Conservation (phyloP, 73 alveolate genomes). For the Vitrella brassicaformis region DNA sequence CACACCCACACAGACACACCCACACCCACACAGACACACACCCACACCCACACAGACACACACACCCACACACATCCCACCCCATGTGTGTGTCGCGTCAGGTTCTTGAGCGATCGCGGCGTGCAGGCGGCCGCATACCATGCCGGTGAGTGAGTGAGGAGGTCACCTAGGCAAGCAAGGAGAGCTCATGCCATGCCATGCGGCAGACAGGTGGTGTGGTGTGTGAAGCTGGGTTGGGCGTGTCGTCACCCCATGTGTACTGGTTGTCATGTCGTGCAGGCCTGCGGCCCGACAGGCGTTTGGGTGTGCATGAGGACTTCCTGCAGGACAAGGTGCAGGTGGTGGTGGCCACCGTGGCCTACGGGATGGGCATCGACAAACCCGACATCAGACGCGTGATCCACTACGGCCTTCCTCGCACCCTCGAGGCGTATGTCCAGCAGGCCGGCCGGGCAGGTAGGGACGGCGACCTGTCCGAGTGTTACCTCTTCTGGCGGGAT, state of each 20-base stretch:
- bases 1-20: too few relatives aligned
- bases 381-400: constrained; percentile 77
- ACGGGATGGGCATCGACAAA: constrained; percentile 88
- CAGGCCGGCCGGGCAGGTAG: constrained; percentile 95
- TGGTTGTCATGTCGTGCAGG: too few relatives aligned
- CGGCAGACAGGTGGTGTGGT: too few relatives aligned
- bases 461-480: constrained; percentile 77
- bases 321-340: constrained; percentile 42
- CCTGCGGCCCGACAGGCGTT: too few relatives aligned
- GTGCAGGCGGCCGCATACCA: constrained; percentile 3
- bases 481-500: constrained; percentile 48
- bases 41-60: too few relatives aligned
- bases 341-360: constrained; percentile 85
- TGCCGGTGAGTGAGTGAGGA: constrained; percentile 5
- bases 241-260: too few relatives aligned
- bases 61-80: too few relatives aligned
- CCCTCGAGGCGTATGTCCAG: constrained; percentile 77
- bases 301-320: not conserved
- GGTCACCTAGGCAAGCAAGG: too few relatives aligned
- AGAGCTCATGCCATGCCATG: too few relatives aligned
- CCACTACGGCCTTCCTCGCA: constrained; percentile 81
- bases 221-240: too few relatives aligned
- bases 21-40: too few relatives aligned
- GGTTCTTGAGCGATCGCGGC: not conserved
- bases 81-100: too few relatives aligned